Conservation (phyloP, 1,284 basidiomycete species). For the Apiotrichum sp. region DNA sequence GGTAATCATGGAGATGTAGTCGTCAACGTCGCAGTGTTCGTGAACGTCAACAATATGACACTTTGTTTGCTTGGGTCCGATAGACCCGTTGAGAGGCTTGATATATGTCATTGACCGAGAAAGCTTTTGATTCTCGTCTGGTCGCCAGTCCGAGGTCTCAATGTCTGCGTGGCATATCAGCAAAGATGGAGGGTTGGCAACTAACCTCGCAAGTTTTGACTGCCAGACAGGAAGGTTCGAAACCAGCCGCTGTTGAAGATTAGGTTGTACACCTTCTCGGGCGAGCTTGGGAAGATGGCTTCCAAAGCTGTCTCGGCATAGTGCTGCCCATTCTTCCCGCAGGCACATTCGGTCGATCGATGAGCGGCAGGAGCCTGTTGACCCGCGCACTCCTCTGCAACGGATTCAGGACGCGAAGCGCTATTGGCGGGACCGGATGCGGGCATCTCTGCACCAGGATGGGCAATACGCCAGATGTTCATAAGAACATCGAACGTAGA, state of each 20-base stretch:
- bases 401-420: conserved; percentile 28
- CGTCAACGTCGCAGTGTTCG: conserved; percentile 73
- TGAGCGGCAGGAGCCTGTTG: conserved; percentile 9
- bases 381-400: conserved; percentile 15
- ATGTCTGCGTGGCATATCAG: conserved; percentile 74
- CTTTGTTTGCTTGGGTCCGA: conserved; percentile 92
- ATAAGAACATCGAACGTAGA: conserved; percentile 92
- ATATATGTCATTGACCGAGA: conserved; percentile 89
- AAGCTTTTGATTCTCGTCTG: conserved; percentile 63
- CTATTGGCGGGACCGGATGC: conserved; percentile 5
- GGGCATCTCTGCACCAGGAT: conserved; percentile 59
- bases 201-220: conserved; percentile 84
- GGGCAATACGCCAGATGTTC: conserved; percentile 90
- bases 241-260: conserved; percentile 96
- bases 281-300: conserved; percentile 73
- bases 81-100: conserved; percentile 78
- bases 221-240: conserved; percentile 80
- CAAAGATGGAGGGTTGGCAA: conserved; percentile 9
- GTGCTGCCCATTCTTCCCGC: conserved; percentile 67
- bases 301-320: conserved; percentile 70
- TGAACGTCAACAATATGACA: conserved; percentile 87
- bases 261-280: conserved; percentile 91
- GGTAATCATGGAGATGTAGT: conserved; percentile 75
- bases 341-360: conserved; percentile 62
- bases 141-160: conserved; percentile 86